Evolutionary conservation across 2,329 filamentous ascomycete species (phyloP).

Genomic region (Xylogone sp.): DNA sequence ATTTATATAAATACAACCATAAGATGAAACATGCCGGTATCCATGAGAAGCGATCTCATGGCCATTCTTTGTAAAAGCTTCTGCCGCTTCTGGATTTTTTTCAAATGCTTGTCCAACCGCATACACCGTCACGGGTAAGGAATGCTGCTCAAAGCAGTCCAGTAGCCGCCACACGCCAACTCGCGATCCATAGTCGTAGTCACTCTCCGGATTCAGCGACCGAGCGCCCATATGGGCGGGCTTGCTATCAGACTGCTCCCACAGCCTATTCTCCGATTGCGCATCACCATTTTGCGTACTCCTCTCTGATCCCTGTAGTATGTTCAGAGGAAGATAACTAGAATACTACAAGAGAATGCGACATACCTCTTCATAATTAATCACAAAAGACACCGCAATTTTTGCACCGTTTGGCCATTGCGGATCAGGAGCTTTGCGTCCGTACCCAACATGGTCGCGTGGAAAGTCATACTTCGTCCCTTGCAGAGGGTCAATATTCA

Average conservation of each 20-base stretch:
- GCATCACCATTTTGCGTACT: constrained; percentile 29
- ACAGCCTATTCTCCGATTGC: constrained; percentile 12
- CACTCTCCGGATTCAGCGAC: constrained; percentile 16
- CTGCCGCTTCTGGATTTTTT: constrained; percentile 33
- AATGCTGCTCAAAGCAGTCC: constrained; percentile 33
- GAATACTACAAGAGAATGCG: too few relatives aligned
- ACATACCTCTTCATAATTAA: constrained; percentile 10
- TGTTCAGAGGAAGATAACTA: too few relatives aligned
- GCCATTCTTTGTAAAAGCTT: constrained; percentile 19
- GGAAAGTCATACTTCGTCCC: constrained; percentile 20
- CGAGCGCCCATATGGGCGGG: neutral
- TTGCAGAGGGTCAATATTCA: constrained; percentile 4
- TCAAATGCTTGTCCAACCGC: constrained; percentile 33
- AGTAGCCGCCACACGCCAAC: constrained; percentile 33
- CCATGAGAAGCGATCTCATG: constrained; percentile 37
- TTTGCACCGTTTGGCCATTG: constrained; percentile 25
- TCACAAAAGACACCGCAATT: constrained; percentile 21
- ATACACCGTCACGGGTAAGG: constrained; percentile 34
- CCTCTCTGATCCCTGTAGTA: constrained; percentile 18
- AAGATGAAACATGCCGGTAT: constrained; percentile 9
- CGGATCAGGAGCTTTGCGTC: constrained; percentile 14
- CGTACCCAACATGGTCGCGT: constrained; percentile 15
- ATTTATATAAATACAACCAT: neutral
- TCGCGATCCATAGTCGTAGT: constrained; percentile 29
- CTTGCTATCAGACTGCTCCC: constrained; percentile 3